Percentiles rank a stretch among this genome's conserved stretches.
Evolutionary conservation across 306 rosid genomes (phyloP).

Genomic region (Amphicarpaea edgeworthii): DNA sequence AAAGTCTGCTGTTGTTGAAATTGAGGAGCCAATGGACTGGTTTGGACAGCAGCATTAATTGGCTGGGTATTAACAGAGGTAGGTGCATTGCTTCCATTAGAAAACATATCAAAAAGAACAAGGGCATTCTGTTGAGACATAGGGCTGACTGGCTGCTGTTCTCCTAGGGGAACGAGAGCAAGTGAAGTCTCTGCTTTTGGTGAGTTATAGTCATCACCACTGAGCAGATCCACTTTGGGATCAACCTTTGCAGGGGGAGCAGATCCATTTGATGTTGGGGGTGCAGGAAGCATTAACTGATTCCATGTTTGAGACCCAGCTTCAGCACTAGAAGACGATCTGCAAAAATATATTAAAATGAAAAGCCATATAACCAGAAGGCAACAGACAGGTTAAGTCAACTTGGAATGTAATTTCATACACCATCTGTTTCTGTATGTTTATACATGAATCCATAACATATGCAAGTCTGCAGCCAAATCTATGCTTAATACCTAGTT

Average conservation of each 20-base stretch:
- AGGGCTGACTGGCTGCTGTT: conserved; percentile 67
- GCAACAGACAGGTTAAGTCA: conserved; percentile 23
- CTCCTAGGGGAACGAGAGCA: conserved; percentile 91
- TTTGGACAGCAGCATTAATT: conserved; percentile 56
- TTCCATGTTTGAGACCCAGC: conserved; percentile 75
- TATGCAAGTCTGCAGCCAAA: conserved; percentile 8
- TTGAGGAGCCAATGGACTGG: conserved; percentile 56
- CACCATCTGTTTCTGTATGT: conserved; percentile 25
- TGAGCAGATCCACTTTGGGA: conserved; percentile 89
- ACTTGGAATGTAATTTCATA: conserved; percentile 17
- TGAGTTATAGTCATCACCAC: conserved; percentile 90
- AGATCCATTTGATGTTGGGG: conserved; percentile 63
- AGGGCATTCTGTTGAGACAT: conserved; percentile 81
- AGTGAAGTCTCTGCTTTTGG: conserved; percentile 81
- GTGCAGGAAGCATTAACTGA: conserved; percentile 83
- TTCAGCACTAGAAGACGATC: conserved; percentile 65
- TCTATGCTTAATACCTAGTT: conserved; percentile 14
- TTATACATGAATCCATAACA: conserved; percentile 38
- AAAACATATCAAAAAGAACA: conserved; percentile 84
- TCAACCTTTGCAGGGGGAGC: conserved; percentile 55
- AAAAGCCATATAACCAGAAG: conserved; percentile 46
- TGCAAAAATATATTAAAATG: conserved; percentile 50
- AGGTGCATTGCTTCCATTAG: conserved; percentile 59
- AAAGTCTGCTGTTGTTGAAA: conserved; percentile 68
- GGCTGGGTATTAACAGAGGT: conserved; percentile 60